Base-by-base conservation (phyloP, 2,329 filamentous ascomycete species). In the Fusarium hainanense region DNA sequence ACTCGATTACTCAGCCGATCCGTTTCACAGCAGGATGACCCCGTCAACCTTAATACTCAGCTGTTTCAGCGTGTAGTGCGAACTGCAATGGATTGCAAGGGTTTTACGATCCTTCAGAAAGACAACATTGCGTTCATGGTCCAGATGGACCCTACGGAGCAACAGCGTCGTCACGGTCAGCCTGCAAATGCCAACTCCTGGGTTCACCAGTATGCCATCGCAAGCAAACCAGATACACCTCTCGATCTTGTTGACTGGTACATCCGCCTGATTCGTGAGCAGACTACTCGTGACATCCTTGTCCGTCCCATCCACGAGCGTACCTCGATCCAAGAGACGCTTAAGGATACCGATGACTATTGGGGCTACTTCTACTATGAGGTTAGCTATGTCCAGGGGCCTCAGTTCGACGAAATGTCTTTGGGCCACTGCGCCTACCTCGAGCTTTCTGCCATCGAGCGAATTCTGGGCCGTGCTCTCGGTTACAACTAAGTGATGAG, bases 21-120 rank as follows among this genome's bases (percentile, higher is more conserved):
- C 34, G 76, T 88, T 16, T 75, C 81, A 4, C 77, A 79, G 25
- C 72, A 77, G 1, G 76, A 79, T 20, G 77, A 84, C 41, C 71
- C 79, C 10, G 69, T 82, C 37, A 83, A 85, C 52, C 76, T 91
- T 21, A 89, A 82, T n/a, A 61, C 70, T 1, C 83, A 85, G 72
- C 82, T 92, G 1, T 79, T 87, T 32, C 82, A 83, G 64, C 86
- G 88, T 13, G 78, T 91, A 30, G 79, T 83, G 43, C 79, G 78
- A 12, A 81, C 87, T 3, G 84, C 84, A 21, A 83, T 91, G 79
- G 77, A 79, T 5, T 91, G 89, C 72, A 82, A 84, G 3, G 89
- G 88, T 3, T 90, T 91, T 75, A 88, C 86, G 6, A 80, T 85
- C 2, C 66, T 84, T n/a, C 86, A 88, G 81, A 90, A 90, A 78